Evolutionary conservation across 768 basidiomycete genomes (phyloP).

Genomic region (Lentinula edodes): DNA sequence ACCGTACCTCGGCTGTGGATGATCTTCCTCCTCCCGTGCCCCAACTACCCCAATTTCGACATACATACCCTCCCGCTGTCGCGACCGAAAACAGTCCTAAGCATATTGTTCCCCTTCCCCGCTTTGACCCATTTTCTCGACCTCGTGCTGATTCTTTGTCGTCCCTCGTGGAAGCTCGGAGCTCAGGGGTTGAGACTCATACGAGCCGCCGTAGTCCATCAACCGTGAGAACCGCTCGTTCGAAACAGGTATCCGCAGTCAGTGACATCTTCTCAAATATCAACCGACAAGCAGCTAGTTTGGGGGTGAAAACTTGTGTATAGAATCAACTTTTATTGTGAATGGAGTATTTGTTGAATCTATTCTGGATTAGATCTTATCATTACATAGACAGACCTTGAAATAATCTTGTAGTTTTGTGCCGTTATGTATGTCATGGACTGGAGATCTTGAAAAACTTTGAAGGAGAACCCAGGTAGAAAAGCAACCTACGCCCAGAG

Average conservation of each 20-base stretch:
- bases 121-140: slow-evolving; percentile 20
- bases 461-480: no score
- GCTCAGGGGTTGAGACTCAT: background rate
- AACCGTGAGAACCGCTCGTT: background rate
- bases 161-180: slow-evolving; percentile 12
- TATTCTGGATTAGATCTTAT: no score
- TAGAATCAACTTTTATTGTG: background rate
- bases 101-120: slow-evolving; percentile 19
- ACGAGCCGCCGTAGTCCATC: background rate
- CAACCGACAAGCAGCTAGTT: background rate
- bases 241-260: background rate
- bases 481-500: no score
- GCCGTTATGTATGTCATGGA: no score
- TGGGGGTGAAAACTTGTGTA: background rate
- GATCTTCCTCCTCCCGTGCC: background rate
- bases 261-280: background rate
- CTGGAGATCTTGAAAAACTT: no score
- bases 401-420: no score
- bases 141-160: slow-evolving; percentile 23
- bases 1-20: background rate
- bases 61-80: background rate
- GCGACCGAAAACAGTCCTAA: background rate
- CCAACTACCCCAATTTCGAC: background rate
- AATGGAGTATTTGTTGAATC: no score
- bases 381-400: no score